Evolutionary conservation across 441 rosid species (phyloP).

Genomic region (Eugenia klotzschiana): DNA sequence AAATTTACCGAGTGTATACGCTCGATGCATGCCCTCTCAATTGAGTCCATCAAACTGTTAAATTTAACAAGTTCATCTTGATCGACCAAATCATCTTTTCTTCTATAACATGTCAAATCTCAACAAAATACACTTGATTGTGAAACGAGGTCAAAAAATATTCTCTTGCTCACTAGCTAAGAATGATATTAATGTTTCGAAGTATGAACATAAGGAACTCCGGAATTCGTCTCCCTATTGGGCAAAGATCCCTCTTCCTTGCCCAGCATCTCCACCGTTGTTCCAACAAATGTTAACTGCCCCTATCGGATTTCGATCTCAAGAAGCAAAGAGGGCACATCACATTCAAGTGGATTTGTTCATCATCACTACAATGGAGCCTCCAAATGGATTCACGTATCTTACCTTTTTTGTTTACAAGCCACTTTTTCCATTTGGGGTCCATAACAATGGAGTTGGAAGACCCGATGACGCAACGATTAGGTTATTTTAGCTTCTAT

Average conservation of each 20-base stretch:
- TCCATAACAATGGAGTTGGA: constrained; percentile 10
- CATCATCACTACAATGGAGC: neutral
- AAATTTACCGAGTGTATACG: neutral
- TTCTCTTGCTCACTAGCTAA: no score
- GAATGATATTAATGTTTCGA: neutral
- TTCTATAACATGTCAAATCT: neutral
- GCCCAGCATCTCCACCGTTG: neutral
- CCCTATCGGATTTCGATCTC: neutral
- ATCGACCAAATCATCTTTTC: neutral
- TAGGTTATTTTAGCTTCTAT: neutral
- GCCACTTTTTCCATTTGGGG: neutral
- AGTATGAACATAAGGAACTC: neutral
- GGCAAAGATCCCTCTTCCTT: neutral
- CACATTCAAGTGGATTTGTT: neutral
- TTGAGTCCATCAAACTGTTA: neutral
- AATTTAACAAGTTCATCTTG: neutral
- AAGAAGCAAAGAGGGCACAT: neutral
- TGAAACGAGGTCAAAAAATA: no score
- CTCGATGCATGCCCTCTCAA: neutral
- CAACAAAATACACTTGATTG: no score
- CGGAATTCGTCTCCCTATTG: neutral
- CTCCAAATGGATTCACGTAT: neutral
- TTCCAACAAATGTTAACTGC: neutral
- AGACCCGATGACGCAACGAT: neutral
- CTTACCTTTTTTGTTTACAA: neutral